Percentiles rank a stretch among this genome's conserved stretches.
Evolutionary conservation across 768 basidiomycete genomes (phyloP).

Genomic region (Paxillus involutus): DNA sequence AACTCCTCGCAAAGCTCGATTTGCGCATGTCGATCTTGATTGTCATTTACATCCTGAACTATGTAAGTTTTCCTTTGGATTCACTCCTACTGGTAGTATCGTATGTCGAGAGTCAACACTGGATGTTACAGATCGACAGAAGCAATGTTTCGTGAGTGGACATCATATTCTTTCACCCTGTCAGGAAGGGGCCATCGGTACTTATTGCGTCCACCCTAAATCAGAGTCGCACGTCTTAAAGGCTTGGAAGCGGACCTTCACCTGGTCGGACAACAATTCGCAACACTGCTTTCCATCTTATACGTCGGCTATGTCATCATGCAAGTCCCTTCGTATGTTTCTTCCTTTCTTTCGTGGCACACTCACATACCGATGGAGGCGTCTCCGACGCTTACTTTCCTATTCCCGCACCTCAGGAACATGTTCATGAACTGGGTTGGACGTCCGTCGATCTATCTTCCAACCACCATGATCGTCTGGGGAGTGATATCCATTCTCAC

Average conservation of each 20-base stretch:
- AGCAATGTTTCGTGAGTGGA: background rate
- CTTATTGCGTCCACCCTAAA: background rate
- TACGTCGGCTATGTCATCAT: constrained; percentile 28
- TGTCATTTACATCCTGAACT: constrained; percentile 10
- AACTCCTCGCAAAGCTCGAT: constrained; percentile 7
- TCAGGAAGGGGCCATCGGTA: no score
- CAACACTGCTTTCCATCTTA: constrained; percentile 23
- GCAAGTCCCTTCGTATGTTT: constrained; percentile 20
- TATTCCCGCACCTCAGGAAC: constrained; percentile 14
- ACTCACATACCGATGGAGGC: no score
- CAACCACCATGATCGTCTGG: constrained; percentile 32
- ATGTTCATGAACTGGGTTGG: constrained; percentile 32
- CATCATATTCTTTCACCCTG: background rate
- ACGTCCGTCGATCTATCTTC: constrained; percentile 27
- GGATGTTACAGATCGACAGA: constrained; percentile 6
- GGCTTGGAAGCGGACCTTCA: constrained; percentile 24
- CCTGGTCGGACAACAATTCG: constrained; percentile 23
- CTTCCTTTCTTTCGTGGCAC: no score
- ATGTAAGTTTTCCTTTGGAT: background rate
- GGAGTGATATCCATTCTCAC: constrained; percentile 38
- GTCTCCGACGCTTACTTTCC: no score
- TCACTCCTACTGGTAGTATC: background rate
- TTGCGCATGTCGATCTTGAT: constrained; percentile 4
- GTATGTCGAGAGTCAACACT: background rate
- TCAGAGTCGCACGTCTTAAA: constrained; percentile 20